Evolutionary conservation across 306 rosid genomes (phyloP), one percentile per base, ranked within the genome.

Genomic region (Vachellia pachyceras): DNA sequence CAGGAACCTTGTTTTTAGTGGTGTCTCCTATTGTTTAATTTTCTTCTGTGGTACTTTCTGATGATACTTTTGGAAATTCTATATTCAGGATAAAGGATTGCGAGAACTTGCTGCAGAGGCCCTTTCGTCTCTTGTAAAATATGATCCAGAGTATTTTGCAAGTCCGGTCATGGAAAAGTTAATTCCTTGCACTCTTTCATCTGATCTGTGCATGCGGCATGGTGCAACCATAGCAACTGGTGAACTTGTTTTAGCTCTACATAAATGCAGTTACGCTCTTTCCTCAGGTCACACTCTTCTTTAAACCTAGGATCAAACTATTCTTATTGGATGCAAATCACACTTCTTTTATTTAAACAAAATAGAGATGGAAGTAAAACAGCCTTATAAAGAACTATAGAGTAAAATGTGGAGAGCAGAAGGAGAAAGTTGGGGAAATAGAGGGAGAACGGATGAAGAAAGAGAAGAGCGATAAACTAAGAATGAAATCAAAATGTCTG

Each of bases 121-220:
- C 25, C 92, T 95, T 85, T 88, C 94, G 76, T 86, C 88, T 78
- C 97, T 92, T 76, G 98, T 90, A 74, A 93, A 90, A 82, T 93
- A 91, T 79, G 92, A 93, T 41, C 93, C 97, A 33, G 90, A 79
- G 77, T 87, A 90, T 86, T 90, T 93, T 86, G 87, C 90, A 10
- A 86, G 80, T 80, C 82, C 68, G 64, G 89, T 86, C 76, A 23
- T 93, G 89, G 96, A 91, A 78, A 92, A 89, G 83, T 77, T 90
- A 85, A 89, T 93, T 82, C 94, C 98, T 54, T 88, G 89, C 74
- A 95, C 99, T 40, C 97, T 93, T 79, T 93, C 98, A 74, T 82
- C 99, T 78, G 99, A 95, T 85, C 81, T 95, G 82, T 91, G 99
- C 93, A 91, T 82, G 96, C 97, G 98, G 75, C 98, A 93, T 87